Base-by-base conservation (phyloP, 352 stramenopile species). In the Phytophthora litchii region DNA sequence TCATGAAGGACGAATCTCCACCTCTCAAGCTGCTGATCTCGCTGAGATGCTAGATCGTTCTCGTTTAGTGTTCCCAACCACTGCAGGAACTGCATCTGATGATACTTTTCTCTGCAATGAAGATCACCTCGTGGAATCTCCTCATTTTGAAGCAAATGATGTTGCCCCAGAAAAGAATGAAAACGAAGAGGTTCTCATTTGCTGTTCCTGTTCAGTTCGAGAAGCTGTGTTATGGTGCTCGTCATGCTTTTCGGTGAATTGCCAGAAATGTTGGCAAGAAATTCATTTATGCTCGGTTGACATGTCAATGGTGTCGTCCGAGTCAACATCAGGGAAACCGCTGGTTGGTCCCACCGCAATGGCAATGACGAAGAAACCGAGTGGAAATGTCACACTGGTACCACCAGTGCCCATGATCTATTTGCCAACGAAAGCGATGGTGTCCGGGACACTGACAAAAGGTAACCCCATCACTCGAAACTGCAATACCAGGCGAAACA, bases 191-290 rank as follows among this genome's bases (percentile, higher is more conserved):
- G 45, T 74, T 43, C 68, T 90, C 4, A 45, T 88, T 8, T 90
- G 80, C 37, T 71, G 72, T 13, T 49, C 45, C 4, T 88, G 78
- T 50, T 58, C 59, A 1, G 11, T 54, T 20, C 35, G 64, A 11
- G 35, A 60, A 13, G 80, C 80, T n/a, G 59, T 63, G 13, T 56
- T 90, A 6, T 90, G 80, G 80, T 90, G 80, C 27, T 70, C 80
- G 1, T 67, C 71, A 3, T 90, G 80, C 48, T 90, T 90, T 38
- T 72, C 64, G 1, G 80, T 90, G 2, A 84, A 61, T 38, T 90
- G 80, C 27, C 40, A 64, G 6, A 49, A 50, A 9, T 90, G 80
- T 45, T 90, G 80, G 80, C 68, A 81, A 27, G 43, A 52, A 1
- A 47, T 62, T n/a, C 80, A 90, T 37, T 52, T 66, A 9, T 77